A percentile compares a stretch with the other conserved stretches of the same genome.
These are phyloP conservation scores for Chenopodium quinoa DNA, from an alignment of 148 eudicot species.

Conservation along the genomic window DNA sequence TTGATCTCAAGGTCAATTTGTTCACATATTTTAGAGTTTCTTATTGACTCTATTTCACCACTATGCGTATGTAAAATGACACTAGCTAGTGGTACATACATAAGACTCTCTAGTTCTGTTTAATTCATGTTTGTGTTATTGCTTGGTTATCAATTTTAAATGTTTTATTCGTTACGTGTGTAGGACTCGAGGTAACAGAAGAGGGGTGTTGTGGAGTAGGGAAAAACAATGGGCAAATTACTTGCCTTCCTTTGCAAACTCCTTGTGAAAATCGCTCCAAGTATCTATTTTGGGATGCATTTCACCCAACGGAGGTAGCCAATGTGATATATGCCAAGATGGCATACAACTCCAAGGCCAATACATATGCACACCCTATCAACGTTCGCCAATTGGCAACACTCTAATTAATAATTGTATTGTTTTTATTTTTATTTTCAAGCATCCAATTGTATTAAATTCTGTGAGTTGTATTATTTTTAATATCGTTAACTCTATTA, in stretches of 20 bases:
- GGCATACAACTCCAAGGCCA: slow-evolving; percentile 41
- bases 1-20: too few relatives aligned
- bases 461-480: background rate
- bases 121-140: too few relatives aligned
- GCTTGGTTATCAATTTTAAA: too few relatives aligned
- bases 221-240: slow-evolving; percentile 78
- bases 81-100: too few relatives aligned
- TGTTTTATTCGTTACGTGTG: background rate
- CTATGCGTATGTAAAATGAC: too few relatives aligned
- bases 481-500: too few relatives aligned
- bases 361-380: slow-evolving; percentile 52
- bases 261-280: slow-evolving; percentile 61
- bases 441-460: background rate
- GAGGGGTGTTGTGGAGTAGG: slow-evolving; percentile 88
- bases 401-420: slow-evolving; percentile 31
- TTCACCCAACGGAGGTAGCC: slow-evolving; percentile 73
- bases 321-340: slow-evolving; percentile 55
- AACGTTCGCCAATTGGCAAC: slow-evolving; percentile 54
- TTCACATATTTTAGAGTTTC: too few relatives aligned
- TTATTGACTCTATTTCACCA: too few relatives aligned
- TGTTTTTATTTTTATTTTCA: background rate
- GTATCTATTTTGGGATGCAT: slow-evolving; percentile 82
- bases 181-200: slow-evolving; percentile 69
- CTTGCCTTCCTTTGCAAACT: slow-evolving; percentile 71
- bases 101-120: background rate